These are phyloP conservation scores for Claviceps arundinis DNA, from an alignment of 2,329 filamentous ascomycete genomes.

Conservation along the genomic window DNA sequence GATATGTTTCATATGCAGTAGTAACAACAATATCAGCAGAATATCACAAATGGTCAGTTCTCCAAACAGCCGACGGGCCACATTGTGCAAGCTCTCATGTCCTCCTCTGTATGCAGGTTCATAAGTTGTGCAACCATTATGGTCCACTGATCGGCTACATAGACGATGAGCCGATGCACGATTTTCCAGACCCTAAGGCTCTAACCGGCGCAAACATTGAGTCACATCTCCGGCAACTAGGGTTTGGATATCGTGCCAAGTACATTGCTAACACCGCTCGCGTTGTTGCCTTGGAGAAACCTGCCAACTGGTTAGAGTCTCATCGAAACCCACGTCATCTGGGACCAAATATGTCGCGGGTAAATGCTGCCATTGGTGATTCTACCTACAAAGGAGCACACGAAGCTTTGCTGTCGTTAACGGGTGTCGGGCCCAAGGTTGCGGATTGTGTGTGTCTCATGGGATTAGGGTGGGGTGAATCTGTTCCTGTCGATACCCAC, in stretches of 20 bases:
- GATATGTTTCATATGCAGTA: slow-evolving; percentile 92
- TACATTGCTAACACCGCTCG: slow-evolving; percentile 81
- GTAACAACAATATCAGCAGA: slow-evolving; percentile 92
- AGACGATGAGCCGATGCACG: slow-evolving; percentile 62
- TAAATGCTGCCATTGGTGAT: slow-evolving; percentile 13
- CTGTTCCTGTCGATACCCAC: slow-evolving; percentile 93
- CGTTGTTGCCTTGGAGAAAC: slow-evolving; percentile 54
- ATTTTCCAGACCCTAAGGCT: slow-evolving; percentile 67
- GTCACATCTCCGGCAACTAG: slow-evolving; percentile 62
- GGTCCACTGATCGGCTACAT: slow-evolving; percentile 62
- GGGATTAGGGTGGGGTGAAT: slow-evolving; percentile 90
- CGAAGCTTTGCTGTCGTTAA: slow-evolving; percentile 60
- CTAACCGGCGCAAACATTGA: slow-evolving; percentile 69
- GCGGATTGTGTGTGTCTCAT: slow-evolving; percentile 94
- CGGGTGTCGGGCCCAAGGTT: slow-evolving; percentile 92
- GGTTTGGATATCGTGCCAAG: slow-evolving; percentile 88
- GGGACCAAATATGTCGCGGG: slow-evolving; percentile 28
- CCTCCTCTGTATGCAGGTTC: slow-evolving; percentile 34
- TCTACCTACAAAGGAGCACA: slow-evolving; percentile 68
- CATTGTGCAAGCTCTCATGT: neutral
- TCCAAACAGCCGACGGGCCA: too few species aligned
- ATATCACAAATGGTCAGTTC: slow-evolving; percentile 82
- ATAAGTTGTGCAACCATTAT: slow-evolving; percentile 81
- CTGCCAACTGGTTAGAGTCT: slow-evolving; percentile 60
- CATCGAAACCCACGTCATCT: slow-evolving; percentile 67